Base-by-base conservation (phyloP, 2,329 filamentous ascomycete species). In the Phaeosphaeriaceae sp. region DNA sequence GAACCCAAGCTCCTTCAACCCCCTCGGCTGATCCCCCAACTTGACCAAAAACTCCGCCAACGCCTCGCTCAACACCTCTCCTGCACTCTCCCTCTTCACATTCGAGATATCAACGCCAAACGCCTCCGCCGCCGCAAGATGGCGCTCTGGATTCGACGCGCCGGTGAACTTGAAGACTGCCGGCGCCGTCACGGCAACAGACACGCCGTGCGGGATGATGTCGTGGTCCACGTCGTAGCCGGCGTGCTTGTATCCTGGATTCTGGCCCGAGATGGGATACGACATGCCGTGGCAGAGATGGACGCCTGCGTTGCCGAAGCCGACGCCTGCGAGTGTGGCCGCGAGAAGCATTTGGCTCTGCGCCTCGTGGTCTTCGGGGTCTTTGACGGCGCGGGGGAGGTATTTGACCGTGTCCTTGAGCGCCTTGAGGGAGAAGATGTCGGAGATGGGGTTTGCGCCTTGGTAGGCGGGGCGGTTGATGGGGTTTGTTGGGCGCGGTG, bases 301-400 rank as follows among this genome's bases (percentile, higher is more conserved):
- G 2, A 99, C 95, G 50, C 96, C 95, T 1, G 96, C 96, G 71
- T 99, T 99, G 20, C 96, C 95, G 76, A 99, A 99, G 0, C 95
- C 95, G 2, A 99, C 93, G 47, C 95, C 95, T 0, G 96, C 95
- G 1, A 99, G 83, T 0, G 95, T 99, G 0, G 95, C 91, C 2
- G 95, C 95, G 20, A 99, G 86, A 27, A 99, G 84, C 96, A 99
- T 99, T 78, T 98, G 89, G 31, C 87, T 91, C 78, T 99, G 95
- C 0, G 96, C 96, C 77, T 98, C 95, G 60, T 87, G 84, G 76
- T 99, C 95, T 33, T 97, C 93, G 0, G 94, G 93, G 70, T 98
- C 91, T 57, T 85, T 88, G 2, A 96, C 91, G 0, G 93, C 90
- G 55, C 94, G 88, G 0, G 94, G 95, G 0, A 99, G 88, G 73